Percentiles rank a stretch among this genome's conserved stretches.
Conservation (phyloP, 768 basidiomycete genomes). For the Trametes villosa region DNA sequence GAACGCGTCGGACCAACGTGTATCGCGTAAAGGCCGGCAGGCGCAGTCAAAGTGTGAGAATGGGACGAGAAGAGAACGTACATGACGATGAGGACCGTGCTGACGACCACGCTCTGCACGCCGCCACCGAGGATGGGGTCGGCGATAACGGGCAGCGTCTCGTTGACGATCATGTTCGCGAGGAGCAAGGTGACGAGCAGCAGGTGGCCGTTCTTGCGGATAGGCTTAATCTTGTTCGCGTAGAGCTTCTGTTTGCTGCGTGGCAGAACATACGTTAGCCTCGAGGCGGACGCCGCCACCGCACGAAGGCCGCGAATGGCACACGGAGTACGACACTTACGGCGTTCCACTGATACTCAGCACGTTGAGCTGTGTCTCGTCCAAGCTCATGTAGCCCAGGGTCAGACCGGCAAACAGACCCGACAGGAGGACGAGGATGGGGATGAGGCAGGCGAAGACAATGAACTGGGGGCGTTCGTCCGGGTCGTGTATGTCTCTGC, state of each 20-base stretch:
- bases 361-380: conserved; percentile 90
- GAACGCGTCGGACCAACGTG: conserved; percentile 17
- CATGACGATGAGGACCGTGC: conserved; percentile 88
- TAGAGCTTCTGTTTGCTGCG: conserved; percentile 77
- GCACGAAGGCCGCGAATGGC: conserved; percentile 8
- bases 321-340: conserved; percentile 46
- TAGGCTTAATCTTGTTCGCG: conserved; percentile 84
- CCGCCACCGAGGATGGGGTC: conserved; percentile 83
- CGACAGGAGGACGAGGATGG: conserved; percentile 79
- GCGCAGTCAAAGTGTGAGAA: conserved; percentile 8
- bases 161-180: conserved; percentile 93
- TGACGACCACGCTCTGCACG: conserved; percentile 74
- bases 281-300: background rate
- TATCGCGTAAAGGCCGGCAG: background rate
- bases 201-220: conserved; percentile 82
- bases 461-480: conserved; percentile 38
- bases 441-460: conserved; percentile 66
- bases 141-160: conserved; percentile 82
- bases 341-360: conserved; percentile 83
- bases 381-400: conserved; percentile 90
- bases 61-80: conserved; percentile 46
- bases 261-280: background rate
- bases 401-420: conserved; percentile 92
- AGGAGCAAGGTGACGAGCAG: conserved; percentile 82
- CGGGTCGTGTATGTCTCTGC: conserved; percentile 32